Conservation (phyloP, 257 asterid genomes). For the Penstemon eatonii region DNA sequence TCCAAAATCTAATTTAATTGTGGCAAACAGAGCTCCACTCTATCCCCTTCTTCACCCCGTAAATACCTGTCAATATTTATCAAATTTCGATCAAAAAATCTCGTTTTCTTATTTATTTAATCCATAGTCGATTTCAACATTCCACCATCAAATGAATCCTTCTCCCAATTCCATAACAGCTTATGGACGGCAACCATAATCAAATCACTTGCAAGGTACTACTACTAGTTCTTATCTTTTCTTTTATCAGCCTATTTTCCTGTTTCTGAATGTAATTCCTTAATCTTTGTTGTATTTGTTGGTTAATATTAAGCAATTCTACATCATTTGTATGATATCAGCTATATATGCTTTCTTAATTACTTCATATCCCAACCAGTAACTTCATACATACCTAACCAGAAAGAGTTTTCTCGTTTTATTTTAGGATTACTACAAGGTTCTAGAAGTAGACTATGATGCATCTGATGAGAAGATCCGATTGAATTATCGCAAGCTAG, state of each 20-base stretch:
- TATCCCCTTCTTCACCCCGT: slow-evolving; percentile 21
- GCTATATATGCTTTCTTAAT: not conserved
- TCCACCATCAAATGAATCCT: slow-evolving; percentile 39
- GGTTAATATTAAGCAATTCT: not conserved
- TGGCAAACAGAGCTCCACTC: slow-evolving; percentile 37
- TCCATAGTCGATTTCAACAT: not conserved
- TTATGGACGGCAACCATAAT: slow-evolving; percentile 35
- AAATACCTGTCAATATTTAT: not conserved
- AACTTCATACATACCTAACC: not conserved
- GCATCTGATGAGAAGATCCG: slow-evolving; percentile 70
- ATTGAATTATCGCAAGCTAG: slow-evolving; percentile 59
- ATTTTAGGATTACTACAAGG: slow-evolving; percentile 66
- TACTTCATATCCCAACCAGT: not conserved
- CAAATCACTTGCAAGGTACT: slow-evolving; percentile 5
- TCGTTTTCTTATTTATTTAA: too few relatives aligned
- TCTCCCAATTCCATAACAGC: slow-evolving; percentile 26
- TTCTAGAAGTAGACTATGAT: slow-evolving; percentile 66
- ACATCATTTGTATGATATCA: not conserved
- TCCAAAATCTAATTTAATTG: not conserved
- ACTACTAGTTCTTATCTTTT: too few relatives aligned
- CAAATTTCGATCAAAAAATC: not conserved
- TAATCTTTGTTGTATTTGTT: too few relatives aligned
- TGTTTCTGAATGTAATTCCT: not conserved
- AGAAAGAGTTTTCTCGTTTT: slow-evolving; percentile 18
- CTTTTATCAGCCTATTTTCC: not conserved